These are phyloP conservation scores for Colletotrichum limetticola DNA, from an alignment of 2,329 filamentous ascomycete species.

Conservation along the genomic window DNA sequence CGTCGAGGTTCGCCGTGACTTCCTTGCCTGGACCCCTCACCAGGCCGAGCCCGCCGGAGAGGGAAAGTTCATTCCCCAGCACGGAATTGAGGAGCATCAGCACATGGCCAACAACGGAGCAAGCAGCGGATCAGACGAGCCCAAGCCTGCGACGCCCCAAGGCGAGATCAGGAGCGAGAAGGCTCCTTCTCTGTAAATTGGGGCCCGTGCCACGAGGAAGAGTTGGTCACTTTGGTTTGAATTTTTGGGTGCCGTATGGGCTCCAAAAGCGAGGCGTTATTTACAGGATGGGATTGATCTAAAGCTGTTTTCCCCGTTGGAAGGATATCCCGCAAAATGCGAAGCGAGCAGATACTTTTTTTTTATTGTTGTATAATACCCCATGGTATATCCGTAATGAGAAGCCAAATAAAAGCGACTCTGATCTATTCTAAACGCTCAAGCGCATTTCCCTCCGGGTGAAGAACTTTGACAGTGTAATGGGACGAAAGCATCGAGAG, in stretches of 20 bases:
- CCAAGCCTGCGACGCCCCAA: slow-evolving; percentile 20
- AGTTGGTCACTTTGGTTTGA: slow-evolving; percentile 19
- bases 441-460: too few species aligned
- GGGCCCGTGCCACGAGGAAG: slow-evolving; percentile 2
- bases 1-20: slow-evolving; percentile 88
- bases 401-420: slow-evolving; percentile 18
- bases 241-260: slow-evolving; percentile 3
- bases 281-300: slow-evolving; percentile 28
- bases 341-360: slow-evolving; percentile 21
- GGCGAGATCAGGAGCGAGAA: slow-evolving; percentile 33
- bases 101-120: slow-evolving; percentile 45
- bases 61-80: slow-evolving; percentile 72
- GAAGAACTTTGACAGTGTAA: not conserved
- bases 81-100: slow-evolving; percentile 77
- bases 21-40: slow-evolving; percentile 86
- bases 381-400: slow-evolving; percentile 19
- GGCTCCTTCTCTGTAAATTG: slow-evolving; percentile 18
- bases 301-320: slow-evolving; percentile 5
- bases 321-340: slow-evolving; percentile 33
- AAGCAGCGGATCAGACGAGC: slow-evolving; percentile 33
- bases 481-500: not conserved
- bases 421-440: not conserved
- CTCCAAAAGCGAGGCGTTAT: slow-evolving; percentile 30
- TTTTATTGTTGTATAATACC: slow-evolving; percentile 30
- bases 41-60: slow-evolving; percentile 71